phyloP scores from a whole-genome alignment of 2,329 filamentous ascomycete genomes.

The Periconia macrospinosa region DNA sequence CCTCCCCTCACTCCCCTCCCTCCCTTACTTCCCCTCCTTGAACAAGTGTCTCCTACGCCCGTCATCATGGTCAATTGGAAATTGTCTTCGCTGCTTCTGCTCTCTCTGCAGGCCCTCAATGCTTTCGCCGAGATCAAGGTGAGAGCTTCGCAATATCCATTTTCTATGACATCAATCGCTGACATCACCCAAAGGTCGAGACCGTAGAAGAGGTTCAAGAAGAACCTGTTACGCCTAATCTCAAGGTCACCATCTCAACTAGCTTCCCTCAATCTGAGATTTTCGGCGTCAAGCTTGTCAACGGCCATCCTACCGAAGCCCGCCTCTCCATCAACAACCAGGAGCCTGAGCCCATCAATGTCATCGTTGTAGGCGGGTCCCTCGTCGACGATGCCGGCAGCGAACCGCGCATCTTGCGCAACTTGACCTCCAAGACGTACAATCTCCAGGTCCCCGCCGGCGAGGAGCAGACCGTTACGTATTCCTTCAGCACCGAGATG shows the following conservation, averaged over 20 bases:
- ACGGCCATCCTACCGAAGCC: slow-evolving; percentile 82
- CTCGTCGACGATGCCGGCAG: slow-evolving; percentile 63
- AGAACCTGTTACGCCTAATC: slow-evolving; percentile 62
- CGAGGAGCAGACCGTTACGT: slow-evolving; percentile 75
- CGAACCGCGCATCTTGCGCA: slow-evolving; percentile 69
- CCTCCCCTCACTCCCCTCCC: slow-evolving; percentile 1
- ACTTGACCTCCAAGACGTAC: slow-evolving; percentile 79
- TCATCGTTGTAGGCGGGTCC: slow-evolving; percentile 76
- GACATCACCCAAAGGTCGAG: slow-evolving; percentile 27
- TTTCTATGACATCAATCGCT: slow-evolving; percentile 41
- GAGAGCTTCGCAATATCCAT: slow-evolving; percentile 41
- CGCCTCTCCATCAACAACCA: slow-evolving; percentile 82
- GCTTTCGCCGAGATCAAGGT: slow-evolving; percentile 65
- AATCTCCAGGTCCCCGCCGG: slow-evolving; percentile 73
- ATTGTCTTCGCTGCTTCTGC: slow-evolving; percentile 70
- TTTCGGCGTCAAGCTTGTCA: slow-evolving; percentile 94
- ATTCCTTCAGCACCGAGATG: slow-evolving; percentile 86
- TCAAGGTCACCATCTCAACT: slow-evolving; percentile 59
- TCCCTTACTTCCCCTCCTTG: slow-evolving; percentile 6
- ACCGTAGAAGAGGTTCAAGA: slow-evolving; percentile 57
- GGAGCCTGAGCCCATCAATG: slow-evolving; percentile 72
- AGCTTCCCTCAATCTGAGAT: slow-evolving; percentile 72
- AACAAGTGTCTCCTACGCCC: slow-evolving; percentile 9
- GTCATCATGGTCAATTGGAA: slow-evolving; percentile 71
- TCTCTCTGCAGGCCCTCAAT: slow-evolving; percentile 69